These are phyloP conservation scores for Basipetospora chlamydospora DNA, from an alignment of 2,329 filamentous ascomycete genomes.

Conservation along the genomic window DNA sequence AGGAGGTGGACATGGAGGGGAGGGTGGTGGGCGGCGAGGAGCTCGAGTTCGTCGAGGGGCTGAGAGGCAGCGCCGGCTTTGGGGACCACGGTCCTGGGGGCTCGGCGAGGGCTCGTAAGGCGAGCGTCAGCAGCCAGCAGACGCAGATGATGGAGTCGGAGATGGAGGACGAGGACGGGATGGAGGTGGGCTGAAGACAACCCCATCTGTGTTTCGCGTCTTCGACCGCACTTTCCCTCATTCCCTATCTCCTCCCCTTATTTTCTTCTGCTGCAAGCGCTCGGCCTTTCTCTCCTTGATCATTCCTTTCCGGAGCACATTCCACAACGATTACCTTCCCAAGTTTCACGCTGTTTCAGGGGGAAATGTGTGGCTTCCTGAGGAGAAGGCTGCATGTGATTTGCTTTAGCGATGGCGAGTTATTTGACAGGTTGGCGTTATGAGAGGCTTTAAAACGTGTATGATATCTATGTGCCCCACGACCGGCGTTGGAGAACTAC, in stretches of 20 bases:
- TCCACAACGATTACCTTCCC: no score
- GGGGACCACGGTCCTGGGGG: slow-evolving; percentile 25
- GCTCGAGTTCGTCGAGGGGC: slow-evolving; percentile 42
- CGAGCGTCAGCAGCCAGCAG: slow-evolving; percentile 44
- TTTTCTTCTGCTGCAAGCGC: not conserved
- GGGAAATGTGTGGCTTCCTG: no score
- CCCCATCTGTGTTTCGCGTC: not conserved
- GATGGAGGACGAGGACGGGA: slow-evolving; percentile 45
- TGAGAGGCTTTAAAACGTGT: no score
- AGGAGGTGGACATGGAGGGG: slow-evolving; percentile 89
- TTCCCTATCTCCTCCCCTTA: no score
- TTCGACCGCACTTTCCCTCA: not conserved
- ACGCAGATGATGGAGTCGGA: slow-evolving; percentile 44
- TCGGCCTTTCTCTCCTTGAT: not conserved
- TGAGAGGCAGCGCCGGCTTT: slow-evolving; percentile 31
- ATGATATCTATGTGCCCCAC: not conserved
- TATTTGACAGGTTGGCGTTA: no score
- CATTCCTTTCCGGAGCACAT: not conserved
- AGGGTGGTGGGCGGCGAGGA: slow-evolving; percentile 81
- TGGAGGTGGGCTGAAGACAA: slow-evolving; percentile 41
- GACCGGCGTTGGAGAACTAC: not conserved
- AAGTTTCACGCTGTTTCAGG: no score
- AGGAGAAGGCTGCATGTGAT: no score
- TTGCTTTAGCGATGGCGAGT: no score
- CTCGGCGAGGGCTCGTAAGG: slow-evolving; percentile 31